Evolutionary conservation across 306 rosid genomes (phyloP).

Genomic region (Lablab purpureus): DNA sequence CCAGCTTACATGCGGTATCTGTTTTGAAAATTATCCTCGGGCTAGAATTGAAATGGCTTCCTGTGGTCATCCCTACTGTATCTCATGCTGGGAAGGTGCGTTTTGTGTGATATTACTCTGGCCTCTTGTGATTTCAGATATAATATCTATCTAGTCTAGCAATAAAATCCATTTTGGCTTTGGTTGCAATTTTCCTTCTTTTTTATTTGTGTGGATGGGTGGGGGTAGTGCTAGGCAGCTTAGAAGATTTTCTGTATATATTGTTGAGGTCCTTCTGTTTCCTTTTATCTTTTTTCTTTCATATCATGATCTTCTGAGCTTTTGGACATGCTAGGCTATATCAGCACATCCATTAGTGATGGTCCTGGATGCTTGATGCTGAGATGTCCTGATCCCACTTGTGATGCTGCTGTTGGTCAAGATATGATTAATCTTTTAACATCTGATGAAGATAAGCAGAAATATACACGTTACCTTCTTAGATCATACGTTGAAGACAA

Average conservation of each 20-base stretch:
- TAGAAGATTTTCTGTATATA: slow-evolving; percentile 25
- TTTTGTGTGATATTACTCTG: slow-evolving; percentile 25
- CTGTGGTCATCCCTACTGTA: slow-evolving; percentile 86
- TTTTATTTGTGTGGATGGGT: neutral
- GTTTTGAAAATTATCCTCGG: slow-evolving; percentile 66
- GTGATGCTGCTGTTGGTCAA: slow-evolving; percentile 77
- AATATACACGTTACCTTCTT: slow-evolving; percentile 72
- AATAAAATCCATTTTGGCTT: slow-evolving; percentile 39
- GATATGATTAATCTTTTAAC: slow-evolving; percentile 66
- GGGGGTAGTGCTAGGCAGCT: slow-evolving; percentile 4
- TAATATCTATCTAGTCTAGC: slow-evolving; percentile 4
- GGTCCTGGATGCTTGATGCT: slow-evolving; percentile 86
- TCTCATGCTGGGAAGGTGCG: slow-evolving; percentile 73
- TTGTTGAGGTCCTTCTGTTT: neutral
- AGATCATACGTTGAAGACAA: slow-evolving; percentile 81
- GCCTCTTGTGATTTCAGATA: slow-evolving; percentile 27
- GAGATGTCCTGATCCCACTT: slow-evolving; percentile 84
- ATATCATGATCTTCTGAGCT: slow-evolving; percentile 32
- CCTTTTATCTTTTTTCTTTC: neutral
- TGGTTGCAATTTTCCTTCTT: neutral
- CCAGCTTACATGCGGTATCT: slow-evolving; percentile 78
- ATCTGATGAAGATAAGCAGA: slow-evolving; percentile 58
- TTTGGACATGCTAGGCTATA: slow-evolving; percentile 55
- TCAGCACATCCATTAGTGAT: slow-evolving; percentile 72
- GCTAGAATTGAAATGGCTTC: slow-evolving; percentile 61